Evolutionary conservation across 768 basidiomycete genomes (phyloP), one percentile per base, ranked within the genome.

Genomic region (Panus rudis): DNA sequence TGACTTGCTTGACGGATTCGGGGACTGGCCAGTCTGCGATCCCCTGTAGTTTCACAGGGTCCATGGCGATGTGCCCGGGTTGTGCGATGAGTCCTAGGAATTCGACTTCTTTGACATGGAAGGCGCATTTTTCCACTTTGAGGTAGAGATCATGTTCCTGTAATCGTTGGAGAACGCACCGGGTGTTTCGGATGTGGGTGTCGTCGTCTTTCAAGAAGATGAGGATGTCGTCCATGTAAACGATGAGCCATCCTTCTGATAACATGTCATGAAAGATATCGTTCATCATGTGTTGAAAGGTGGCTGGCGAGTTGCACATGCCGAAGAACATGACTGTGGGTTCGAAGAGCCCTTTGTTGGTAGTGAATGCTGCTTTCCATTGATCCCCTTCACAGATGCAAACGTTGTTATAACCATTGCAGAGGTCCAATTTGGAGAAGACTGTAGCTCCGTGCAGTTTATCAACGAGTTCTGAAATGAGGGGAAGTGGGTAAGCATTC

Each of bases 151-250:
- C 32, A 32, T 62, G 49, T 1, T 63, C 44, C n/a, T 33, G 26
- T 1, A 65, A 46, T 0, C 42, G 38, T 19, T 51, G 35, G 3
- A 66, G 45, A 2, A 65, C 54, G 20, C 46, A 27, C 1, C 34
- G 22, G 0, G 55, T 51, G 5, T 52, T 25, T 25, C 42, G 1
- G 0, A 46, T 23, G 25, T 63, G 64, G 27, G 58, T 28, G 3
- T 55, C 48, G 0, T 52, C 7, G 37, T 43, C 51, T 1, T 59
- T 41, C 1, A 66, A 62, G 51, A 58, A 42, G 4, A 53, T 40
- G 8, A 50, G 34, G 12, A 71, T 65, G 39, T 72, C 58, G 43
- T 71, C 68, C 34, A 73, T 53, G 48, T 75, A 70, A 39, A 74
- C 64, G 0, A 53, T 48, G 17, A 75, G 62, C 22, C 65, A 61